Percentiles rank a stretch among this genome's conserved stretches.
These are phyloP conservation scores for Tanacetum coccineum DNA, from an alignment of 129 eudicot genomes.

Conservation along the genomic window DNA sequence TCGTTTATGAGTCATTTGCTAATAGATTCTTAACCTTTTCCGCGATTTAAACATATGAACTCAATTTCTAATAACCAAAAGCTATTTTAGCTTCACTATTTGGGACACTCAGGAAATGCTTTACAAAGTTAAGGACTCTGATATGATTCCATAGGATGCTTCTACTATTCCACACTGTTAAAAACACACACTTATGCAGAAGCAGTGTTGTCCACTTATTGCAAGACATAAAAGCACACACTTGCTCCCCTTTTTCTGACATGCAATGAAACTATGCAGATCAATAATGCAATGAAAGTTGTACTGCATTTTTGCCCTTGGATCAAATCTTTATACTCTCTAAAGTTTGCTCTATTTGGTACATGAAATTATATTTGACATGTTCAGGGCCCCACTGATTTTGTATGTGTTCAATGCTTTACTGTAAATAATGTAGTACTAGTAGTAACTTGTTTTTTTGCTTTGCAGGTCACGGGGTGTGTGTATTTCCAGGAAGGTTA, in stretches of 20 bases:
- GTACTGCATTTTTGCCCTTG: constrained; percentile 3
- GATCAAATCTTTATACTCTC: neutral
- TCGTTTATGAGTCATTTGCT: neutral
- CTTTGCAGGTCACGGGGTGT: constrained; percentile 83
- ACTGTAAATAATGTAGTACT: constrained; percentile 23
- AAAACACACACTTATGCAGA: constrained; percentile 14
- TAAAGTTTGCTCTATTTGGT: constrained; percentile 16
- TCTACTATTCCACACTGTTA: constrained; percentile 17
- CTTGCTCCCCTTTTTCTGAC: constrained; percentile 21
- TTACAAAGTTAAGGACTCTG: constrained; percentile 11
- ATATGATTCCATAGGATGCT: constrained; percentile 30
- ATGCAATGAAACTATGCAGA: constrained; percentile 16
- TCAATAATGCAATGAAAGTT: constrained; percentile 22
- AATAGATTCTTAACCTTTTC: neutral
- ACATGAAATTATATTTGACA: constrained; percentile 7
- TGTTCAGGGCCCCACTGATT: constrained; percentile 33
- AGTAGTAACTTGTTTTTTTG: constrained; percentile 24
- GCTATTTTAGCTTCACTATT: neutral
- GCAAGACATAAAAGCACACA: constrained; percentile 18
- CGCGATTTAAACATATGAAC: neutral
- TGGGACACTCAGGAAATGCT: constrained; percentile 17
- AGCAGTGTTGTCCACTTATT: constrained; percentile 16
- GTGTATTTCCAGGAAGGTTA: constrained; percentile 98
- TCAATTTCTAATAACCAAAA: neutral
- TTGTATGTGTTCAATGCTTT: constrained; percentile 22